Base-by-base conservation (phyloP, 2,329 filamentous ascomycete genomes). In the Fusarium coffeatum region DNA sequence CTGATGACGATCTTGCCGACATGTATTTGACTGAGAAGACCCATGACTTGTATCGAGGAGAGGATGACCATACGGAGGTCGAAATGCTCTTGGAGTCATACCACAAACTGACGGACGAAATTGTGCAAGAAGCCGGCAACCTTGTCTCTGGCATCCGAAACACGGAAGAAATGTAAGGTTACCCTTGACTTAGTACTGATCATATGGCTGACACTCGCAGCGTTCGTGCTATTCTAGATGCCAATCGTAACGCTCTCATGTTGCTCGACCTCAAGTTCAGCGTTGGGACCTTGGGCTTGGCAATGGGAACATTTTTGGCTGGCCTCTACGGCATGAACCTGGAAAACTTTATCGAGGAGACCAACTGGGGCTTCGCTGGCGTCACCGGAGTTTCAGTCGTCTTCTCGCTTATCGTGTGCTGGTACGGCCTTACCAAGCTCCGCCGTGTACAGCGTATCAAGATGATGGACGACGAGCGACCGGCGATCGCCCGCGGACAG, bases 291-390 rank as follows among this genome's bases (percentile, higher is more conserved):
- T 88, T 99, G 7, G 94, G 94, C n/a, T 89, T 98, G 49, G 95
- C 93, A 57, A 93, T 94, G 78, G 96, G 96, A 58, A 98, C 96
- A 51, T 97, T 98, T 78, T 87, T 98, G 75, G 97, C 96, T 11
- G 94, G 94, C n/a, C 89, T 99, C n/a, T 99, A 98, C 85, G 96
- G 96, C 74, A 98, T 98, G 94, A 99, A 99, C 83, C 84, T 99
- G 70, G 97, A 98, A 78, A 98, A 98, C 81, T 98, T 98, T 80
- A 93, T 98, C 74, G 96, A 99, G 83, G 95, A 98, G 78, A 94
- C 92, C 3, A 88, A 93, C 80, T 88, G 93, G 80, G 96, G 95
- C 13, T 98, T 99, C 79, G 86, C 86, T 48, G 88, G 88, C 56
- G 90, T 99, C 64, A 93, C 91, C 4, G 85, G 83, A 20, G 83